These are phyloP conservation scores for Leptographium procerum DNA, from an alignment of 2,329 filamentous ascomycete species.

Conservation along the genomic window DNA sequence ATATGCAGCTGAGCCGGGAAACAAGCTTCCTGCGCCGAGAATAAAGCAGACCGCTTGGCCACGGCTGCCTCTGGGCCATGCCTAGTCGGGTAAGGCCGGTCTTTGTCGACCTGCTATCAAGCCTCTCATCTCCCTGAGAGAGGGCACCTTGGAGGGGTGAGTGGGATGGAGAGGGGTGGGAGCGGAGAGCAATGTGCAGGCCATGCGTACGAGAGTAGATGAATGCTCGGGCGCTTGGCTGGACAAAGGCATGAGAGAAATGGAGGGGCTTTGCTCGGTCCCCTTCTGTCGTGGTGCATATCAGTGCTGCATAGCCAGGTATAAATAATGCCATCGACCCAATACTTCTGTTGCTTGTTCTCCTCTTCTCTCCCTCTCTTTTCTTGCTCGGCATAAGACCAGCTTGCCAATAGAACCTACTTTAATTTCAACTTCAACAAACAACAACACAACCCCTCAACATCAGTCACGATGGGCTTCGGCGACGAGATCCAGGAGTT, in stretches of 20 bases:
- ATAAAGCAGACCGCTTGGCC: background rate
- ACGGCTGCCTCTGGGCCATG: background rate
- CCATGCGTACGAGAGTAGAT: background rate
- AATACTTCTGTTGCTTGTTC: background rate
- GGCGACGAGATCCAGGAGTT: constrained; percentile 20
- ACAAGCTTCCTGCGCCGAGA: background rate
- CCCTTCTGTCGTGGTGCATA: background rate
- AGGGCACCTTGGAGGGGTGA: background rate
- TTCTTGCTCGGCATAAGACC: no score
- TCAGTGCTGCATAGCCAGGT: no score
- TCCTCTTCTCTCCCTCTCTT: background rate
- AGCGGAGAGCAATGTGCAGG: background rate
- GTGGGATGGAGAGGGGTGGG: background rate
- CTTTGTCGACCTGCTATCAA: background rate
- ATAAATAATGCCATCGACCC: background rate
- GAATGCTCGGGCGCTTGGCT: background rate
- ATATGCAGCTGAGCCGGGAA: background rate
- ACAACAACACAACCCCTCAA: background rate
- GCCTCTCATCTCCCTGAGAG: background rate
- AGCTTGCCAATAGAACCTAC: no score
- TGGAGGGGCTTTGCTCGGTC: background rate
- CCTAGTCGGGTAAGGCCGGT: background rate
- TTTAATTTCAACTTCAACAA: background rate
- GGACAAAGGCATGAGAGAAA: background rate
- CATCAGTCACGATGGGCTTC: constrained; percentile 11